These are phyloP conservation scores for Metarhizium guizhouense DNA, from an alignment of 2,329 filamentous ascomycete genomes.

Conservation along the genomic window DNA sequence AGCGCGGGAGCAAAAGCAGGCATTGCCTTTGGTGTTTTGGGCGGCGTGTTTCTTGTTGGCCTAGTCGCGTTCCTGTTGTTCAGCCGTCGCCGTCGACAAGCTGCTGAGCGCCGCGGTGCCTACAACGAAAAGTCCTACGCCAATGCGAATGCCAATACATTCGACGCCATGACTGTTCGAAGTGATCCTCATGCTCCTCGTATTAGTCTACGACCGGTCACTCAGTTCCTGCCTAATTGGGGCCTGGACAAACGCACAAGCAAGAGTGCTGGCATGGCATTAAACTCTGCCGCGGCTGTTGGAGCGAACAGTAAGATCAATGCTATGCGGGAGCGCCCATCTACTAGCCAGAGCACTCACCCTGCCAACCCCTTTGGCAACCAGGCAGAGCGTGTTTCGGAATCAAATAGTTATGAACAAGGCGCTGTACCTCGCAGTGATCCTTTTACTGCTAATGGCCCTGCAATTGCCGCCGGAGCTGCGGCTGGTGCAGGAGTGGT, in stretches of 20 bases:
- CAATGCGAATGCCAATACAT: slow-evolving; percentile 17
- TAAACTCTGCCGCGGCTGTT: slow-evolving; percentile 18
- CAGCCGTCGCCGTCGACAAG: slow-evolving; percentile 60
- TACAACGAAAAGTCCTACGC: slow-evolving; percentile 57
- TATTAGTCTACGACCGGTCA: slow-evolving; percentile 75
- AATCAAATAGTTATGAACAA: slow-evolving; percentile 29
- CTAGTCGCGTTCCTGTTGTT: slow-evolving; percentile 64
- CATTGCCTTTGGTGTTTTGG: slow-evolving; percentile 72
- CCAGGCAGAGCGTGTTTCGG: slow-evolving; percentile 41
- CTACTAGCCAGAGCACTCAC: slow-evolving; percentile 37
- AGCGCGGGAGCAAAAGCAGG: slow-evolving; percentile 58
- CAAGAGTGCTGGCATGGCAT: slow-evolving; percentile 35
- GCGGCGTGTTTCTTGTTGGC: slow-evolving; percentile 56
- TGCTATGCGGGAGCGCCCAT: slow-evolving; percentile 40
- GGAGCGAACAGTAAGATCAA: slow-evolving; percentile 17
- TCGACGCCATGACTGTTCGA: slow-evolving; percentile 6
- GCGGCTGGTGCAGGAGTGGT: slow-evolving; percentile 28
- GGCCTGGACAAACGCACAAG: slow-evolving; percentile 40
- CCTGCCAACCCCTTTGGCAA: slow-evolving; percentile 64
- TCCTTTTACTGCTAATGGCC: slow-evolving; percentile 28
- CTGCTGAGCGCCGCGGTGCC: slow-evolving; percentile 34
- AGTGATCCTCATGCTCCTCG: slow-evolving; percentile 55
- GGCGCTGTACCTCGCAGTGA: slow-evolving; percentile 11
- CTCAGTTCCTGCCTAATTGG: slow-evolving; percentile 66
- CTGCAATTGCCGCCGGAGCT: slow-evolving; percentile 28